These are phyloP conservation scores for Blastobotrys terrestris DNA, from an alignment of 805 yeast species.

Conservation along the genomic window DNA sequence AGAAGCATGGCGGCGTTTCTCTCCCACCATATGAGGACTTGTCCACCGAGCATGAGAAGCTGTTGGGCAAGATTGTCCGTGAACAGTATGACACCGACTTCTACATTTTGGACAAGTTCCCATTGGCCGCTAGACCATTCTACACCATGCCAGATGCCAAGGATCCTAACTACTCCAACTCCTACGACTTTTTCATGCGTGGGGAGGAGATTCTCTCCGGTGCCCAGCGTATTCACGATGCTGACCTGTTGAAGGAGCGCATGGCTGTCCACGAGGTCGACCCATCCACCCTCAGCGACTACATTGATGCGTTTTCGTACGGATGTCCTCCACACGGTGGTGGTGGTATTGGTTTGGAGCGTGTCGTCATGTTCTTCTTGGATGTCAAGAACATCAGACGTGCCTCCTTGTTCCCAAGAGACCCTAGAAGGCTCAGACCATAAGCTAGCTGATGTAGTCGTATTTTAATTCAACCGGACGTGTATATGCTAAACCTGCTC, in stretches of 20 bases:
- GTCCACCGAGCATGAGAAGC: constrained; percentile 89
- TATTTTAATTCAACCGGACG: not conserved
- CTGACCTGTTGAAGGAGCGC: constrained; percentile 73
- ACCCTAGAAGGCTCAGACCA: constrained; percentile 90
- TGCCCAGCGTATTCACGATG: constrained; percentile 98
- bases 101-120: constrained; percentile 97
- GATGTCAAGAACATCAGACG: constrained; percentile 96
- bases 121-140: constrained; percentile 93
- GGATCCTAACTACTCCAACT: constrained; percentile 89
- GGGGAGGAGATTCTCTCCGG: constrained; percentile 99
- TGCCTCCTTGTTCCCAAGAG: constrained; percentile 99
- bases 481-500: not conserved
- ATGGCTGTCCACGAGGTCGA: constrained; percentile 79
- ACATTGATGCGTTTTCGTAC: constrained; percentile 84
- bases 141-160: constrained; percentile 98
- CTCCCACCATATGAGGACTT: constrained; percentile 77
- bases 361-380: constrained; percentile 97
- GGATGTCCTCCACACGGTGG: constrained; percentile 99
- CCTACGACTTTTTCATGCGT: constrained; percentile 99
- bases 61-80: constrained; percentile 83
- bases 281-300: constrained; percentile 71
- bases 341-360: constrained; percentile 98
- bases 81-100: constrained; percentile 96
- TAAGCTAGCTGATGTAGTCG: constrained; percentile 12
- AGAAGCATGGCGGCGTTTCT: constrained; percentile 81